Base-by-base conservation (phyloP, 179 eudicot species). In the Amaranthus tricolor region DNA sequence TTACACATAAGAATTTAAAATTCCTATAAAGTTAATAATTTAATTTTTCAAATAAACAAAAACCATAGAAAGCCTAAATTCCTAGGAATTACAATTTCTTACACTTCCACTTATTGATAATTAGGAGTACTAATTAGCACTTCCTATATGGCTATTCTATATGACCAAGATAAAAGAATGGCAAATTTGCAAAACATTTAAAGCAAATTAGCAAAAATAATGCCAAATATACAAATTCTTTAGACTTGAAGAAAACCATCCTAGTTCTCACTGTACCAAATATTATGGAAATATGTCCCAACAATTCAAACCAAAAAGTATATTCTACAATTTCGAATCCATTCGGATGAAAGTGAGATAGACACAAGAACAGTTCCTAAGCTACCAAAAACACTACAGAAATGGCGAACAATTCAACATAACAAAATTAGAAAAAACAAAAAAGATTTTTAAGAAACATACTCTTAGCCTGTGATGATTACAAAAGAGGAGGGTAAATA, bases 401-500 rank as follows among this genome's bases (percentile, higher is more conserved):
- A 62, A 72, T 75, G 65, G 65, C 61, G 60, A 53, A 21, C 12
- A 61, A 60, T 76, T 72, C 64, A 55, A 19, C 40, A 55, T 59
- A 66, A 57, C 44, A 67, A 66, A 72, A 59, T 44, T 50, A 9
- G 5, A 67, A 19, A 13, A 19, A 14, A 67, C 5, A 21, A 50
- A 51, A 7, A 62, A 45, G n/a, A n/a, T n/a, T 24, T 24, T 24
- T 24, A 54, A 53, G 17, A 9, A 7, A 76, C 66, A 68, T 45
- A 63, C 49, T 72, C 24, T 80, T 66, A 52, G 59, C 77, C 83
- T 80, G 77, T 71, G 72, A 72, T 67, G 80, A 68, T 80, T 73
- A 77, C 71, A 76, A 31, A 31, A 76, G 71, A 71, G 47, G 53
- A 40, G 58, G 45, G 68, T 66, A 65, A 75, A 59, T 31, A 4